A percentile compares a stretch with the other conserved stretches of the same genome.
Evolutionary conservation across 139 green algal species (phyloP).

Genomic region (Gonium pectorale): DNA sequence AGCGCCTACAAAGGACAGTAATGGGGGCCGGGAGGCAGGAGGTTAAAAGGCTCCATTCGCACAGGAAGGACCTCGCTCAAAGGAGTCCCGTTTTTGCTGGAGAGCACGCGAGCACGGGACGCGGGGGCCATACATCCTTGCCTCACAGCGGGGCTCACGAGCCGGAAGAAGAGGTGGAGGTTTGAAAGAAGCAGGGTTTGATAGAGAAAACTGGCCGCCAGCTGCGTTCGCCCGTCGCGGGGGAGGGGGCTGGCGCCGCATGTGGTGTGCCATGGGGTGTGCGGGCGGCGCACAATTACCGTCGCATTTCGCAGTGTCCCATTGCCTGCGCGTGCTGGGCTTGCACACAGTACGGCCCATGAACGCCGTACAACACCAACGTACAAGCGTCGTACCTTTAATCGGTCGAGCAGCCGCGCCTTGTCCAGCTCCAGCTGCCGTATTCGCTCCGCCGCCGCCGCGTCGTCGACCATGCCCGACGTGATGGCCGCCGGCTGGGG

Average conservation of each 20-base stretch:
- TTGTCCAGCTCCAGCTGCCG: conserved; percentile 42
- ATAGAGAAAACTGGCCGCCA: no score
- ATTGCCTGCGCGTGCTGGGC: neutral
- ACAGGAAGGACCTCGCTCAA: neutral
- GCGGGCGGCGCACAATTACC: no score
- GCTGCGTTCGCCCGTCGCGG: no score
- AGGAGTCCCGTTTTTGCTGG: neutral
- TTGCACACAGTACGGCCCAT: neutral
- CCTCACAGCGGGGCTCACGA: no score
- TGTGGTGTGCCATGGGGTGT: no score
- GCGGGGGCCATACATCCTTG: no score
- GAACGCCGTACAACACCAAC: neutral
- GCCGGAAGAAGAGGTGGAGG: no score
- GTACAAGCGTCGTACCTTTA: conserved; percentile 19
- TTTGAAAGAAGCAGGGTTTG: no score
- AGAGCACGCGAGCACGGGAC: no score
- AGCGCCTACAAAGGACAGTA: neutral
- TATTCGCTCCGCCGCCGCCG: conserved; percentile 4
- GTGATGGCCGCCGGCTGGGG: neutral
- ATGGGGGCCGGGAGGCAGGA: neutral
- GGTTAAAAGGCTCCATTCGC: no score
- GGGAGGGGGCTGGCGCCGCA: no score
- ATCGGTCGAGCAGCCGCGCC: conserved; percentile 40
- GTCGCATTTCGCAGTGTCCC: neutral
- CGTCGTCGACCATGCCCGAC: neutral